Evolutionary conservation across 2,329 filamentous ascomycete species (phyloP).

Genomic region (Diaporthe sp.): DNA sequence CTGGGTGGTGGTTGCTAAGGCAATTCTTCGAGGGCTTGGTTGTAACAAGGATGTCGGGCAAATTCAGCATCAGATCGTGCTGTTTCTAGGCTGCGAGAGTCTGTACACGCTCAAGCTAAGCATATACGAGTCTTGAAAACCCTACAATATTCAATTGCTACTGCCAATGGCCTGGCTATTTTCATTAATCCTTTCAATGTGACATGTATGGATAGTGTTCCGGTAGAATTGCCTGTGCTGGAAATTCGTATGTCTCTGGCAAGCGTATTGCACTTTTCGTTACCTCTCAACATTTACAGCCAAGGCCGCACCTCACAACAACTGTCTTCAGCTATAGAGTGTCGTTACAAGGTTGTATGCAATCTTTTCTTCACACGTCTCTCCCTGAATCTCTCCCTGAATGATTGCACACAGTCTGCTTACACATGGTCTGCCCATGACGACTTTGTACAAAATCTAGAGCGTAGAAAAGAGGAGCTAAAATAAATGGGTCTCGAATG

Average conservation of each 20-base stretch:
- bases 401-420: not conserved
- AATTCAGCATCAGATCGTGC: not conserved
- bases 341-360: too few relatives aligned
- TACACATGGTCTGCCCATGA: not conserved
- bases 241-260: too few relatives aligned
- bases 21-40: not conserved
- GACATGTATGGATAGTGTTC: not conserved
- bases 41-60: not conserved
- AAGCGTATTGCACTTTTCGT: not conserved
- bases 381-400: too few relatives aligned
- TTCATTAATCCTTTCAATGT: not conserved
- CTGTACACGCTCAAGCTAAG: not conserved
- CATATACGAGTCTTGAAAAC: not conserved
- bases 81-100: not conserved
- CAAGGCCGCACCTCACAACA: not conserved
- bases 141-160: not conserved
- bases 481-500: not conserved
- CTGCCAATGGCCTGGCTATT: too few relatives aligned
- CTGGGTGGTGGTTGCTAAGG: constrained; percentile 14
- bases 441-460: not conserved
- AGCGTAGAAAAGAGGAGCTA: not conserved
- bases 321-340: too few relatives aligned
- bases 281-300: not conserved
- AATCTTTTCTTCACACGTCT: too few relatives aligned
- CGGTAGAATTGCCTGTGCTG: not conserved